These are phyloP conservation scores for Hansfordia pulvinata DNA, from an alignment of 2,329 filamentous ascomycete genomes.

Conservation along the genomic window DNA sequence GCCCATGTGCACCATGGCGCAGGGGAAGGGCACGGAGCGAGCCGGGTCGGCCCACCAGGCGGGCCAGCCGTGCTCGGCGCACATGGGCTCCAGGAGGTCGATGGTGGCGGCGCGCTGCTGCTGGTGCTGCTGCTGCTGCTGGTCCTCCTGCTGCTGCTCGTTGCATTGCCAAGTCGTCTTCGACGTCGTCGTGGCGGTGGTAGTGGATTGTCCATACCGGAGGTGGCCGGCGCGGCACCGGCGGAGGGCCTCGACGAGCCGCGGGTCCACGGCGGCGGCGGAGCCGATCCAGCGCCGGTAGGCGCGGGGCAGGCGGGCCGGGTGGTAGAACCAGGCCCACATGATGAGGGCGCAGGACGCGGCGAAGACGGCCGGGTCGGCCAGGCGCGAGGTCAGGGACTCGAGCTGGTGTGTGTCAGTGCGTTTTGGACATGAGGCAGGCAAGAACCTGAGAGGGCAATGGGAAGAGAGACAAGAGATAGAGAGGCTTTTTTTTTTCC, in stretches of 20 bases:
- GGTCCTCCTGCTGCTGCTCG: too few relatives aligned
- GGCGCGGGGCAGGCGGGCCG: conserved; percentile 52
- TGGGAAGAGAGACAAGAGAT: conserved; percentile 7
- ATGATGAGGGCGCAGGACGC: conserved; percentile 63
- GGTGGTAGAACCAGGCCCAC: conserved; percentile 80
- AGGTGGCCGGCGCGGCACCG: conserved; percentile 49
- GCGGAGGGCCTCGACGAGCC: conserved; percentile 62
- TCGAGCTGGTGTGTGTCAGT: conserved; percentile 21
- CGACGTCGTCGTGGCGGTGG: conserved; percentile 49
- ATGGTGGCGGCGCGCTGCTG: too few relatives aligned
- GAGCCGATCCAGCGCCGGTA: conserved; percentile 76
- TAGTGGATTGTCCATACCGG: conserved; percentile 61
- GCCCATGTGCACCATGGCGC: conserved; percentile 75
- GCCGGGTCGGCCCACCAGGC: conserved; percentile 60
- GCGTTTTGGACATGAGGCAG: conserved; percentile 1
- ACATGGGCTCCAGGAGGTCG: conserved; percentile 63
- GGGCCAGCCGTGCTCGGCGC: conserved; percentile 55
- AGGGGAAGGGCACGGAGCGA: conserved; percentile 59
- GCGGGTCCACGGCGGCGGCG: conserved; percentile 60
- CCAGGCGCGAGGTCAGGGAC: conserved; percentile 24
- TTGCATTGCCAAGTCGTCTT: too few relatives aligned
- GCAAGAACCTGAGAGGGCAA: conserved; percentile 2
- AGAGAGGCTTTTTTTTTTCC: conserved; percentile 32
- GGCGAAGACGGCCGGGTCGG: conserved; percentile 62
- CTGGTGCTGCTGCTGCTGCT: too few relatives aligned